Conservation (phyloP, 1,284 basidiomycete species). For the Ceratobasidium sp. region DNA sequence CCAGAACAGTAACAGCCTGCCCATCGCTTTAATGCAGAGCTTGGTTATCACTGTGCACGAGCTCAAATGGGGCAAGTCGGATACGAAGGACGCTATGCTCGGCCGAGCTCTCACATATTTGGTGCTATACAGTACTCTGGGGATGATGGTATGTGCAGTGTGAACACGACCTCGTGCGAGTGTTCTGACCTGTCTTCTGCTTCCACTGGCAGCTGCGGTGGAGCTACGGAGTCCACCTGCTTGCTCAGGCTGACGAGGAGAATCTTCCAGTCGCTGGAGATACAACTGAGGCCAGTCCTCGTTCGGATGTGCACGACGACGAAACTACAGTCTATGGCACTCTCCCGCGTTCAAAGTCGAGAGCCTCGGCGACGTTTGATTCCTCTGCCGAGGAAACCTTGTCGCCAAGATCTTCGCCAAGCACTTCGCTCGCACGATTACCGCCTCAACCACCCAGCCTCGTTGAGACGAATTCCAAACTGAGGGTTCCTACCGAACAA, state of each 20-base stretch:
- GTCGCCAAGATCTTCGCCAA: constrained; percentile 33
- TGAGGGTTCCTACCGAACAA: constrained; percentile 23
- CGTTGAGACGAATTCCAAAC: background rate
- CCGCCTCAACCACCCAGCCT: constrained; percentile 15
- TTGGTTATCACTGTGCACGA: constrained; percentile 86
- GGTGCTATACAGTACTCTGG: constrained; percentile 90
- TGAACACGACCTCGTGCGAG: constrained; percentile 11
- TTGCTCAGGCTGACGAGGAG: constrained; percentile 76
- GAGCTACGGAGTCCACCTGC: constrained; percentile 84
- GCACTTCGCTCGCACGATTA: constrained; percentile 6
- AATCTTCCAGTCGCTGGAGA: constrained; percentile 42
- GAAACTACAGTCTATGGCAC: constrained; percentile 1
- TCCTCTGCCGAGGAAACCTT: constrained; percentile 28
- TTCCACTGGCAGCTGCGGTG: constrained; percentile 73
- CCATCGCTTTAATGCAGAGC: constrained; percentile 91
- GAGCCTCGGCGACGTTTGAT: constrained; percentile 20
- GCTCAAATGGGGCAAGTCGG: constrained; percentile 84
- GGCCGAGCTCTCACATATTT: constrained; percentile 93
- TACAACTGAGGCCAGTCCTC: constrained; percentile 33
- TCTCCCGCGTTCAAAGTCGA: constrained; percentile 26
- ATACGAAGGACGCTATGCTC: constrained; percentile 87
- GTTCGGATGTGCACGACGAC: constrained; percentile 14
- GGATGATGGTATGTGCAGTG: constrained; percentile 79
- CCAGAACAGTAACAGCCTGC: constrained; percentile 93
- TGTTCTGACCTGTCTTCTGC: constrained; percentile 2